Conservation (phyloP, 2,329 filamentous ascomycete genomes). For the Beauveria medogensis region DNA sequence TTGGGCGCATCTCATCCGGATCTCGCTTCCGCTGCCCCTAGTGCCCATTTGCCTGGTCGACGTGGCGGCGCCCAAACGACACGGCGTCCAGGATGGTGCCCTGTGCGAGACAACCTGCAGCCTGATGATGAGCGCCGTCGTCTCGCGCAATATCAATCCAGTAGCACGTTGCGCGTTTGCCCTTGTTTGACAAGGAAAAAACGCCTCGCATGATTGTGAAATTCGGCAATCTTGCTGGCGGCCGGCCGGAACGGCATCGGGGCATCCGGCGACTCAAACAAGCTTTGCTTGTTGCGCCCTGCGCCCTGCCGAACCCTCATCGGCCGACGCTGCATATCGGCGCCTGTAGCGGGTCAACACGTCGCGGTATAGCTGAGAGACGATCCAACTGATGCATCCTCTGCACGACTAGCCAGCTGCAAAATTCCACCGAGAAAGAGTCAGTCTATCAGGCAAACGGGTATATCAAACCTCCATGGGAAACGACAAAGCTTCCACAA, state of each 20-base stretch:
- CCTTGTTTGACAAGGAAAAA: not conserved
- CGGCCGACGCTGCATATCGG: not conserved
- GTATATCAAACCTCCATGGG: not conserved
- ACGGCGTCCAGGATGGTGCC: not conserved
- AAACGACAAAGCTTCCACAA: not conserved
- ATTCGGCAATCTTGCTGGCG: not conserved
- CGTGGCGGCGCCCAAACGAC: not conserved
- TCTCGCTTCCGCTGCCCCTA: slow-evolving; percentile 3
- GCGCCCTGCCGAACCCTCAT: not conserved
- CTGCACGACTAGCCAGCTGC: not conserved
- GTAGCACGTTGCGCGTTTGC: not conserved
- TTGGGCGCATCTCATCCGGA: slow-evolving; percentile 4
- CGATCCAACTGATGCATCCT: not conserved
- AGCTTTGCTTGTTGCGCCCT: not conserved
- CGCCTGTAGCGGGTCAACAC: not conserved
- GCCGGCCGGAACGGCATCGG: not conserved
- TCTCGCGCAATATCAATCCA: not conserved
- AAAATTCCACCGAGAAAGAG: not conserved
- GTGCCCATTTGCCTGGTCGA: not conserved
- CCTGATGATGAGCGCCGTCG: not conserved
- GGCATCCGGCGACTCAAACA: not conserved
- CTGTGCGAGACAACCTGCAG: not conserved
- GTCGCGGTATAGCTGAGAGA: not conserved
- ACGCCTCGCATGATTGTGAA: not conserved
- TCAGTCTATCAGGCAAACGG: not conserved